A percentile compares a stretch with the other conserved stretches of the same genome.
Evolutionary conservation across 2,329 filamentous ascomycete species (phyloP).

Genomic region (Cladosporium cucumerinum): DNA sequence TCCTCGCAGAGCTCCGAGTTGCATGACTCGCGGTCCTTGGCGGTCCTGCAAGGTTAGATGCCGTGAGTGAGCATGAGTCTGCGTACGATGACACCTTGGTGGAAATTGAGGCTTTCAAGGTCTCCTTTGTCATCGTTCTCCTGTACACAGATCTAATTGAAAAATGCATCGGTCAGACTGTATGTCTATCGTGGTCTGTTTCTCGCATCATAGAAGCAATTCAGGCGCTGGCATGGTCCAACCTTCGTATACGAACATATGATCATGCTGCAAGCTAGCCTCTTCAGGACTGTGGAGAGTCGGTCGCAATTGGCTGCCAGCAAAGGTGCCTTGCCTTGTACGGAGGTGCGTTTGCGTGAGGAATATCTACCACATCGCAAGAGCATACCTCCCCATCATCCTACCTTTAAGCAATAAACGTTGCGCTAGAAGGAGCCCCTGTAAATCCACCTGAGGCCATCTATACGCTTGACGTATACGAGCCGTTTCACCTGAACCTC

Average conservation of each 20-base stretch:
- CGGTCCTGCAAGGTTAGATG: not conserved
- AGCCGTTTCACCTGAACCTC: not conserved
- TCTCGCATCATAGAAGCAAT: not conserved
- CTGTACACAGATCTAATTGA: too few species aligned
- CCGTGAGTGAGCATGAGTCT: not conserved
- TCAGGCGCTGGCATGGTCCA: not conserved
- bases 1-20: conserved; percentile 2
- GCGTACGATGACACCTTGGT: not conserved
- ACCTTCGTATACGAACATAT: not conserved
- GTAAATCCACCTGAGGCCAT: not conserved
- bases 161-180: too few species aligned
- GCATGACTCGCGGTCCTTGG: not conserved
- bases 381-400: not conserved
- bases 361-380: not conserved
- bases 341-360: not conserved
- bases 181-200: not conserved
- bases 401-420: not conserved
- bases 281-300: not conserved
- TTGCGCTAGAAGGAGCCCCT: not conserved
- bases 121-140: too few species aligned
- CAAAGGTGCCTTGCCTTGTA: not conserved
- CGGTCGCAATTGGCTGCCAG: not conserved
- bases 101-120: too few species aligned
- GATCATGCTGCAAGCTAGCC: not conserved
- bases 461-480: not conserved